Base-by-base conservation (phyloP, 78 protist genomes). In the Speleostelium caveatum region DNA sequence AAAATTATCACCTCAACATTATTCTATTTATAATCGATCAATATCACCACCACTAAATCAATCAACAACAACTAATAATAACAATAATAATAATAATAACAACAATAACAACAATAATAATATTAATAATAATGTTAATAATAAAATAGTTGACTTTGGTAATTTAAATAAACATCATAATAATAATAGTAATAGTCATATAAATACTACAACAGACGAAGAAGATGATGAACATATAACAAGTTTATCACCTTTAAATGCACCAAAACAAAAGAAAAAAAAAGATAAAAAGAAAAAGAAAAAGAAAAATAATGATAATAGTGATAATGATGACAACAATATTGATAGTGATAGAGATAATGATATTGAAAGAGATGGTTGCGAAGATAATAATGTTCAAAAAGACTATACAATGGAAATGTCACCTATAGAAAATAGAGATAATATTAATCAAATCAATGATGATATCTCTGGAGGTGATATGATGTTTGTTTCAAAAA, bases 281-380 rank as follows among this genome's bases (percentile, higher is more conserved):
- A 53, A 38, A 32, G 12, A 24, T 26, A 32, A 33, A 12, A 42
- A 32, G 32, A 32, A 53, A 30, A 72, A 72, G 53, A 72, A 72
- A 56, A 72, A 72, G 53, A 72, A 72, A 53, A 72, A 72, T 51
- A 51, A 72, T 26, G 51, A 72, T 33, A 72, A 72, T 17, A 51
- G 41, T 28, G 68, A 61, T 12, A 17, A 30, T 30, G 36, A 61
- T 61, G 3, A 16, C 4, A 17, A 14, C 12, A 17, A 28, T 30
- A 7, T 3, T 30, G 36, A 28, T 30, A 17, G 3, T 30, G 12
- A 36, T 61, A 38, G 42, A 36, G 38, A 66, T 3, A 8, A 35
- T 22, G n/a, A 41, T n/a, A 30, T 26, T 42, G 75, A 41, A 14
- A 26, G 4, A 17, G 30, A 35, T 35, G 32, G 16, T 26, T 19